phyloP scores from a whole-genome alignment of 1,139 yeast species.

The Blastobotrys raffinosifermentans region DNA sequence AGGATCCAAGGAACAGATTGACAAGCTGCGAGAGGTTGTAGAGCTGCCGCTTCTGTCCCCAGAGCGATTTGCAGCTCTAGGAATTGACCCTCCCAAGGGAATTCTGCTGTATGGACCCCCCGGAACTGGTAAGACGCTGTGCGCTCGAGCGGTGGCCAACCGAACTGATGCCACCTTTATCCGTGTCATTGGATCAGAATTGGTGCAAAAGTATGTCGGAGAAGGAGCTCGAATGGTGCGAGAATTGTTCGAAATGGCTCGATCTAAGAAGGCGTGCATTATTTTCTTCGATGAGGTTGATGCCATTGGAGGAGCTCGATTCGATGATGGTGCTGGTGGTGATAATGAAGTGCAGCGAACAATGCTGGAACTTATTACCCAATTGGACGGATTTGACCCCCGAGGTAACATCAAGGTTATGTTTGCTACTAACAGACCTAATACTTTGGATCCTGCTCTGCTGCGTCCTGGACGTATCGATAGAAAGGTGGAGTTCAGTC shows the following conservation, averaged over 20 bases:
- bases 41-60: conserved; percentile 93
- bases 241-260: conserved; percentile 96
- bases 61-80: conserved; percentile 90
- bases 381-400: conserved; percentile 96
- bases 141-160: conserved; percentile 98
- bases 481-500: conserved; percentile 92
- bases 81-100: conserved; percentile 98
- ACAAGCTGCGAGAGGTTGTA: conserved; percentile 93
- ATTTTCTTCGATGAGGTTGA: conserved; percentile 96
- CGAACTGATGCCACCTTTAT: conserved; percentile 98
- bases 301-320: conserved; percentile 98
- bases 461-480: conserved; percentile 98
- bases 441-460: conserved; percentile 94
- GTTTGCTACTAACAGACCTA: conserved; percentile 99
- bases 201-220: conserved; percentile 97
- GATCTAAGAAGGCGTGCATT: conserved; percentile 95
- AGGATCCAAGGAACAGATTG: conserved; percentile 97
- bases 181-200: conserved; percentile 95
- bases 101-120: conserved; percentile 95
- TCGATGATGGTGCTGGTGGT: conserved; percentile 99
- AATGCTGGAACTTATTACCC: conserved; percentile 96
- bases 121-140: conserved; percentile 95
- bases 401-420: conserved; percentile 97
- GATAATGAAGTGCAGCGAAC: conserved; percentile 99
- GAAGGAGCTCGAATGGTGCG: conserved; percentile 99